These are phyloP conservation scores for Amphichorda felina DNA, from an alignment of 2,329 filamentous ascomycete species.

Conservation along the genomic window DNA sequence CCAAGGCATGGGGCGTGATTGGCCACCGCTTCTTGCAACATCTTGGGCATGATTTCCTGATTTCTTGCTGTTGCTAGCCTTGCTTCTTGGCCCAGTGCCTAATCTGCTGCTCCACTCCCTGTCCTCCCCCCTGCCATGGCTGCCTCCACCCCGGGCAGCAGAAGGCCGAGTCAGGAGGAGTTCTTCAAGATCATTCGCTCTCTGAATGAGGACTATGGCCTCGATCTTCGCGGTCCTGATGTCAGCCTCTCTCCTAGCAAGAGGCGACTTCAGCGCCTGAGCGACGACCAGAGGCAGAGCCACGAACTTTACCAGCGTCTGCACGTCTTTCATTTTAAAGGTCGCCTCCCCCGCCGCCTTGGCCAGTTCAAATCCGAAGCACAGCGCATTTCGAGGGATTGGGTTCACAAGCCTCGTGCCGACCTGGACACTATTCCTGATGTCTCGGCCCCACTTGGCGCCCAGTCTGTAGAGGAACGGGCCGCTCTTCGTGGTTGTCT, in stretches of 20 bases:
- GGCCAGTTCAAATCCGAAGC: conserved; percentile 1
- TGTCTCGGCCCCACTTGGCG: conserved; percentile 10
- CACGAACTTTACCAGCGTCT: neutral
- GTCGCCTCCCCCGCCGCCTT: neutral
- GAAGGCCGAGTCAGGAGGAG: conserved; percentile 5
- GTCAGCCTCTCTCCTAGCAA: neutral
- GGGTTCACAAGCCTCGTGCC: conserved; percentile 9
- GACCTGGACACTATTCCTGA: conserved; percentile 9
- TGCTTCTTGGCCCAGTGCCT: too few relatives aligned
- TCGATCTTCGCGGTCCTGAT: conserved; percentile 8
- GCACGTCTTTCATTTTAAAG: neutral
- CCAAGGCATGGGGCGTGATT: too few relatives aligned
- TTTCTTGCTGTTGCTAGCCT: too few relatives aligned
- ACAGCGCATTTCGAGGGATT: conserved; percentile 4
- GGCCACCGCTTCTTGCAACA: too few relatives aligned
- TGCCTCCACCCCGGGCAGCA: too few relatives aligned
- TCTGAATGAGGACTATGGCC: conserved; percentile 13
- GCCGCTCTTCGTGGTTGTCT: conserved; percentile 13
- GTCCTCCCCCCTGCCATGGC: too few relatives aligned
- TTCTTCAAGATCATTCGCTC: conserved; percentile 12
- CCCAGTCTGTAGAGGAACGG: conserved; percentile 9
- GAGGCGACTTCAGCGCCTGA: neutral
- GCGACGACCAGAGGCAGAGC: neutral
- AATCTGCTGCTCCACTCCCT: too few relatives aligned
- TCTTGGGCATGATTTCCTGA: too few relatives aligned